Conservation (phyloP, 176 grass and related monocot species). For the Oryza coarctata region DNA sequence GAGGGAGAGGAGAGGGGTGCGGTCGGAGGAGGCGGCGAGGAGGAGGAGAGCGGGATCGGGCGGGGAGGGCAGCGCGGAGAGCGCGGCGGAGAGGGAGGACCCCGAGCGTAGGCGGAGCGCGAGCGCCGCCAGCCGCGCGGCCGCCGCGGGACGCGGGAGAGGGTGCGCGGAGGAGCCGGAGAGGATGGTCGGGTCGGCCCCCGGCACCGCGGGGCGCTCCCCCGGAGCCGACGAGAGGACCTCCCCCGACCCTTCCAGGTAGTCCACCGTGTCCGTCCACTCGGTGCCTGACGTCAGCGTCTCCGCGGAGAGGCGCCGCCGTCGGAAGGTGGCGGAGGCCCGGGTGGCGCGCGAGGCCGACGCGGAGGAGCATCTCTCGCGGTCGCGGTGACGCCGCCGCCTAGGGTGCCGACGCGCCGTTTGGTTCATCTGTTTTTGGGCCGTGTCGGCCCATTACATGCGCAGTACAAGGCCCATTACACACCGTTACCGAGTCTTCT, state of each 20-base stretch:
- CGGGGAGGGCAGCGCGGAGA: conserved; percentile 73
- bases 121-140: conserved; percentile 66
- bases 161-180: conserved; percentile 70
- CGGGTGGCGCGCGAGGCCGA: conserved; percentile 33
- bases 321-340: conserved; percentile 24
- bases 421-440: background rate
- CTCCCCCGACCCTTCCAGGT: conserved; percentile 79
- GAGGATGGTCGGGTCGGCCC: conserved; percentile 69
- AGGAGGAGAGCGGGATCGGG: conserved; percentile 61
- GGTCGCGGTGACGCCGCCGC: too few relatives aligned
- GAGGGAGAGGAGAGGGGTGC: conserved; percentile 71
- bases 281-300: background rate
- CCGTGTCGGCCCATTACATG: background rate
- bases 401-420: background rate
- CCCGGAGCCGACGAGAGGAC: conserved; percentile 66
- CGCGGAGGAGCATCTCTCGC: conserved; percentile 48
- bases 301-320: conserved; percentile 7
- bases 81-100: conserved; percentile 57
- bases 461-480: background rate
- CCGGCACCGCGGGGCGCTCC: conserved; percentile 64
- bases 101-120: conserved; percentile 78
- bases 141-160: conserved; percentile 63
- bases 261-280: conserved; percentile 88
- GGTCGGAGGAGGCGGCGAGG: conserved; percentile 71
- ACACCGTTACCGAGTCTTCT: background rate